A percentile compares a stretch with the other conserved stretches of the same genome.
Conservation (phyloP, 2,329 filamentous ascomycete genomes). For the Aspergillus transmontanensis region DNA sequence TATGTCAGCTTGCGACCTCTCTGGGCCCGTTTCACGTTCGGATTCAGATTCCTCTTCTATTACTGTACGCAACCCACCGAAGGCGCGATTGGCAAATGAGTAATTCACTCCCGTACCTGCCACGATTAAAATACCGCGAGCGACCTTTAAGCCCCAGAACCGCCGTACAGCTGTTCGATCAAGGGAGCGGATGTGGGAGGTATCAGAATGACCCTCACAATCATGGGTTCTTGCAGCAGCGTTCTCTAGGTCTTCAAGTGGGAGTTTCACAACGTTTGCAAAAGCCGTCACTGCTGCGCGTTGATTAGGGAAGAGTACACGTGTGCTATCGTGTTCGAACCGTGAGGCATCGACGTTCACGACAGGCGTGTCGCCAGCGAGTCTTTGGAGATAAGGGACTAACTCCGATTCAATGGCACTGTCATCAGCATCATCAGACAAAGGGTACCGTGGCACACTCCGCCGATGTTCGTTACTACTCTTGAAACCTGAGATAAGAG, state of each 20-base stretch:
- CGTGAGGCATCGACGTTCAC: constrained; percentile 60
- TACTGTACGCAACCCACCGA: constrained; percentile 59
- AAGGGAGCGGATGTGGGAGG: constrained; percentile 32
- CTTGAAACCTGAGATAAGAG: constrained; percentile 60
- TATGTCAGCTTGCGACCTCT: constrained; percentile 52
- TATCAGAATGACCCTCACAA: constrained; percentile 19
- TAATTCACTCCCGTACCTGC: constrained; percentile 59
- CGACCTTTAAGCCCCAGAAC: constrained; percentile 64
- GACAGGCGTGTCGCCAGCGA: constrained; percentile 55
- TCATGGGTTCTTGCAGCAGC: constrained; percentile 34
- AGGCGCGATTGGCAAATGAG: constrained; percentile 60
- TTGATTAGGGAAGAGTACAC: constrained; percentile 56
- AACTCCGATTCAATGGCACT: constrained; percentile 59
- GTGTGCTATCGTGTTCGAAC: constrained; percentile 59
- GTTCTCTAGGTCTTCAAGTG: constrained; percentile 54
- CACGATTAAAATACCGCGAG: constrained; percentile 61
- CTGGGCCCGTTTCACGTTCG: constrained; percentile 43
- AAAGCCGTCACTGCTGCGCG: constrained; percentile 60
- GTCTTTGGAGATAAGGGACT: constrained; percentile 60
- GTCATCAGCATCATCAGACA: constrained; percentile 52
- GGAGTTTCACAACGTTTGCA: constrained; percentile 54
- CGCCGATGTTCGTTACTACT: constrained; percentile 43
- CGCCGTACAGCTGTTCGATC: constrained; percentile 37
- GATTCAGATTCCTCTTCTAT: constrained; percentile 36
- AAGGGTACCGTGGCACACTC: constrained; percentile 52